Conservation (phyloP, 192 early-diverging fungal genomes). For the Gryganskiella cystojenkinii region DNA sequence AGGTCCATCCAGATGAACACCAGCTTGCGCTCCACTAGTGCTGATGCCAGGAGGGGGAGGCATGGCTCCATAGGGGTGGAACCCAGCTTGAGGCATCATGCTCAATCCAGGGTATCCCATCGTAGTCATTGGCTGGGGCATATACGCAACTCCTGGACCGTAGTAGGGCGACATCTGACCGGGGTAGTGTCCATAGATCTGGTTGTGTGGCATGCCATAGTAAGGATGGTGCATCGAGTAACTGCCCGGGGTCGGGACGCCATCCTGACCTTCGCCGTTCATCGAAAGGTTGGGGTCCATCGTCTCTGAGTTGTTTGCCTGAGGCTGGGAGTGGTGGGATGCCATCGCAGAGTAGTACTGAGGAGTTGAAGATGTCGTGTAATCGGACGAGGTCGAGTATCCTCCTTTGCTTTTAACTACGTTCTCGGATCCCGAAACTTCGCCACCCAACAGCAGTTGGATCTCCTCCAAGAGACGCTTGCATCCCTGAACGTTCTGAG, state of each 20-base stretch:
- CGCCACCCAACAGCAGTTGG: conserved; percentile 39
- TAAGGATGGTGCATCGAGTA: conserved; percentile 32
- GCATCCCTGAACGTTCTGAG: conserved; percentile 80
- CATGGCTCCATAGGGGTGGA: conserved; percentile 30
- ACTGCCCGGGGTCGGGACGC: background rate
- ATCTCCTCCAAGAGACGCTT: conserved; percentile 86
- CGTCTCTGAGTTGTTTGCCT: conserved; percentile 2
- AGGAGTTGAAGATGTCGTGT: conserved; percentile 6
- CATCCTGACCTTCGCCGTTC: conserved; percentile 30
- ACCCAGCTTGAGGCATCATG: conserved; percentile 43
- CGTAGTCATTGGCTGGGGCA: conserved; percentile 28
- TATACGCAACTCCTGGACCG: conserved; percentile 22
- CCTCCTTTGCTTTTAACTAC: conserved; percentile 13
- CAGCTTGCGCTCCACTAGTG: conserved; percentile 4
- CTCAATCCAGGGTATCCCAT: conserved; percentile 44
- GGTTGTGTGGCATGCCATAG: conserved; percentile 38
- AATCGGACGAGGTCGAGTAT: conserved; percentile 23
- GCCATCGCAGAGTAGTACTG: conserved; percentile 33
- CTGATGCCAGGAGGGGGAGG: conserved; percentile 43
- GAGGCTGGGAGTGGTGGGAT: conserved; percentile 4
- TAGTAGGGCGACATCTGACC: conserved; percentile 50
- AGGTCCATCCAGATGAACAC: conserved; percentile 13
- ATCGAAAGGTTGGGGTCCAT: conserved; percentile 13
- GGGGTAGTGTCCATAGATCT: conserved; percentile 46
- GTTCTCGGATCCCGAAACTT: conserved; percentile 14